Evolutionary conservation across 345 rosid genomes (phyloP), one percentile per base, ranked within the genome.

Genomic region (Eutrema yunnanense): DNA sequence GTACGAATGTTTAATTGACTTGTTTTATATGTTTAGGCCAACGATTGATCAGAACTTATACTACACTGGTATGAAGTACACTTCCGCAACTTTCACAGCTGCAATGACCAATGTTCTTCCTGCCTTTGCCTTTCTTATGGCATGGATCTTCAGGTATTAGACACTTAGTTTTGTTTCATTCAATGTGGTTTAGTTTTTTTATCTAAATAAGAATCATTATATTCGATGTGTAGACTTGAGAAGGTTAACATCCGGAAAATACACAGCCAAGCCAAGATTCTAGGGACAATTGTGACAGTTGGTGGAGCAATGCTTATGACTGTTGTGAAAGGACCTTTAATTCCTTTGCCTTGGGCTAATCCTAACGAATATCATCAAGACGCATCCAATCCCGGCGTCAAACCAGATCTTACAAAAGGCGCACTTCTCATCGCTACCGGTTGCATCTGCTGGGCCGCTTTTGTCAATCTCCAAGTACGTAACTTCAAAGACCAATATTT

Each of bases 221-320:
- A 11, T 42, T 48, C 64, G 38, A 37, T 52, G 36, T 69, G 30
- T 55, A 91, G 97, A 84, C 81, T 95, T 13, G 99, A 95, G 88
- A 87, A 78, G 67, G 84, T 95, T 8, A 81, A 83, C 14, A 22
- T 87, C 26, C 76, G 63, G 77, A 85, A 80, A 56, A 7, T 86
- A 49, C 92, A 74, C 22, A 88, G 96, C 87, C 87, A 80, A 71
- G 99, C 92, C 62, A 95, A 91, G 85, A 76, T 89, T 54, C 9
- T 86, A n/a, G 97, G 99, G 42, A 95, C 99, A 5, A 4, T 87
- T 26, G 89, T 95, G 51, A 87, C 96, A 29, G 86, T 92, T 41
- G 93, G 93, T 26, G 99, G 96, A 75, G 99, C 99, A 26, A 89
- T 88, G 93, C 13, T 95, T 13, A 91, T 95, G 97, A 87, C 96